phyloP scores from a whole-genome alignment of 2,329 filamentous ascomycete species.

The Exophiala spinifera region DNA sequence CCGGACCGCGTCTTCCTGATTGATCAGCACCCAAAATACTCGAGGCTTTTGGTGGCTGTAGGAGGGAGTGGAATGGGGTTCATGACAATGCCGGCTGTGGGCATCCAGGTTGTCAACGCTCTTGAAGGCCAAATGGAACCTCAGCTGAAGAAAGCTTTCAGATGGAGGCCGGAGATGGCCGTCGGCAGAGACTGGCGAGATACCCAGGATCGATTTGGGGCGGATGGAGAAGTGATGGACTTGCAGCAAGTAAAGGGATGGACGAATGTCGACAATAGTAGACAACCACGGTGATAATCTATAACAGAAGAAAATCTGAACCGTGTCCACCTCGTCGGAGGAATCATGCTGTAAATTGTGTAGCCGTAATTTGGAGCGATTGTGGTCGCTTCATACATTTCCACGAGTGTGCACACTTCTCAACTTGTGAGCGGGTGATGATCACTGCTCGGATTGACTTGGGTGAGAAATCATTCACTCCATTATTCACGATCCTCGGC shows the following conservation, averaged over 20 bases:
- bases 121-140: constrained; percentile 45
- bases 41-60: constrained; percentile 46
- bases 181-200: constrained; percentile 46
- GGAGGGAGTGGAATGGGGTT: constrained; percentile 54
- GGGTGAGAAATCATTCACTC: too few species aligned
- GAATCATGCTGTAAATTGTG: too few species aligned
- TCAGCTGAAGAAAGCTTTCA: constrained; percentile 42
- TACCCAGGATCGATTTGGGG: constrained; percentile 49
- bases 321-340: too few species aligned
- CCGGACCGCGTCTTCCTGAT: constrained; percentile 55
- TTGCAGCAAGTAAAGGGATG: constrained; percentile 44
- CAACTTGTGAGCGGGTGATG: too few species aligned
- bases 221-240: constrained; percentile 48
- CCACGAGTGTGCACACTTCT: too few species aligned
- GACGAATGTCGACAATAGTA: constrained; percentile 31
- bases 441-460: too few species aligned
- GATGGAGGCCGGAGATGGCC: constrained; percentile 53
- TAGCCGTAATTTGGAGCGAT: too few species aligned
- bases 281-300: neutral
- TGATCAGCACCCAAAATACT: constrained; percentile 45
- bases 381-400: too few species aligned
- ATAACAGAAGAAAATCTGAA: too few species aligned
- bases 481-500: too few species aligned
- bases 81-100: constrained; percentile 52
- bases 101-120: constrained; percentile 48